Percentiles rank a stretch among this genome's conserved stretches.
Evolutionary conservation across 352 stramenopile genomes (phyloP).

Genomic region (Thraustochytrium sp.): DNA sequence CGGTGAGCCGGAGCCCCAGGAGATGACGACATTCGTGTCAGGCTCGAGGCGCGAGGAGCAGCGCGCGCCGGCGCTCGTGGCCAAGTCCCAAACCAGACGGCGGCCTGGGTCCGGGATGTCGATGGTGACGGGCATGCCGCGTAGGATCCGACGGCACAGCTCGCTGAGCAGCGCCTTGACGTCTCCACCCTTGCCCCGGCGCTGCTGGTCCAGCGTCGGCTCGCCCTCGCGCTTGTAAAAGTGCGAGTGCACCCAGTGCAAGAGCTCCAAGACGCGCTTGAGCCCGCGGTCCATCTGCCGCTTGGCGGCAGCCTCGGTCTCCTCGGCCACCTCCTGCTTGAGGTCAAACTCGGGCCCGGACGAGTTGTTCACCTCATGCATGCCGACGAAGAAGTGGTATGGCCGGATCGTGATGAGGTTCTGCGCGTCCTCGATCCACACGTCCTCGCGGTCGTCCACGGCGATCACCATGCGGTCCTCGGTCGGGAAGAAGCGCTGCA

Average conservation of each 20-base stretch:
- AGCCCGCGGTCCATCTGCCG: constrained; percentile 11
- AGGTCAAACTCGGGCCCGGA: constrained; percentile 41
- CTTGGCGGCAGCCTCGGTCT: background rate
- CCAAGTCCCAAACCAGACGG: background rate
- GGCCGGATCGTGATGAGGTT: constrained; percentile 44
- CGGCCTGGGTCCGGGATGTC: background rate
- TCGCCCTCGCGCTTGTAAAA: constrained; percentile 1
- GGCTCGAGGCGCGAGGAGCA: background rate
- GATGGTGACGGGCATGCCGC: background rate
- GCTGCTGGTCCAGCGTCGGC: background rate
- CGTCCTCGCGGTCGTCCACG: constrained; percentile 45
- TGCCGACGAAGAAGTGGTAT: constrained; percentile 44
- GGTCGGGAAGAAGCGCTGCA: constrained; percentile 31
- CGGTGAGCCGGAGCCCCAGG: background rate
- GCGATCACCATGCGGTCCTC: constrained; percentile 48
- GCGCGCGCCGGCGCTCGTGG: background rate
- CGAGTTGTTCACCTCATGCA: constrained; percentile 48
- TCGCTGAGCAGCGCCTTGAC: constrained; percentile 27
- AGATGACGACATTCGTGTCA: background rate
- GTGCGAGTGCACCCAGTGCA: constrained; percentile 13
- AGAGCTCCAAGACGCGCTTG: constrained; percentile 19
- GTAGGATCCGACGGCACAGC: background rate
- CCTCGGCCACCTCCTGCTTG: background rate
- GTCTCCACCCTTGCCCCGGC: background rate
- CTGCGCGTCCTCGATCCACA: constrained; percentile 35